Evolutionary conservation across 257 asterid genomes (phyloP), one percentile per base, ranked within the genome.

Genomic region (Mitragyna speciosa): DNA sequence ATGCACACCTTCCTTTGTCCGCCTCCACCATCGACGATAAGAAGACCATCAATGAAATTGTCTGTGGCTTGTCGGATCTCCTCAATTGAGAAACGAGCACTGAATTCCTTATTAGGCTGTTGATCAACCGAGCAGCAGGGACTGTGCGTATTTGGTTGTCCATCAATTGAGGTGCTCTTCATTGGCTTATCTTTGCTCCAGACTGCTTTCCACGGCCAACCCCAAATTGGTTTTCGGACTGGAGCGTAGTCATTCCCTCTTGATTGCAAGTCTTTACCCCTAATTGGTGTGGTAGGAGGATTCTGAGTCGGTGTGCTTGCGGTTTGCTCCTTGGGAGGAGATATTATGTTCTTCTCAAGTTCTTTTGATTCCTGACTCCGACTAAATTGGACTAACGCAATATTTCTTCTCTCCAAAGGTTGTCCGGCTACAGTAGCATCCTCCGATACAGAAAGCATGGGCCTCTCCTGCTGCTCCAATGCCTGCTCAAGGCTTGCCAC

Each of bases 401-500:
- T 22, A 9, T 48, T 10, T 64, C 65, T 24, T 9, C 7, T 65
- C 19, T 5, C 39, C 2, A 16, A 48, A 43, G 24, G 12, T 7
- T 61, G 67, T 6, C 67, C 36, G n/a, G 2, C 33, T n/a, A 26
- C 67, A 2, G 5, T n/a, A 17, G 67, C 36, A 10, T 26, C 16
- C 16, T 1, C 45, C 1, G 68, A 20, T 22, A 20, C 67, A 24
- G 56, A 17, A 66, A 19, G 2, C 19, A 31, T 65, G 24, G 75
- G 10, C 5, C 36, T 28, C 26, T 26, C 26, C 16, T 73, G 64
- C 43, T 75, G 28, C 30, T 36, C 24, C 43, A 56, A 6, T 59
- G 65, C 72, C 51, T 14, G 49, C 66, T 71, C 72, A n/a, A 71
- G 78, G 19, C 59, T 39, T 48, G 14, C 67, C n/a, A 54, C 82